Base-by-base conservation (phyloP, 352 stramenopile genomes). In the Globisporangium irregulare region DNA sequence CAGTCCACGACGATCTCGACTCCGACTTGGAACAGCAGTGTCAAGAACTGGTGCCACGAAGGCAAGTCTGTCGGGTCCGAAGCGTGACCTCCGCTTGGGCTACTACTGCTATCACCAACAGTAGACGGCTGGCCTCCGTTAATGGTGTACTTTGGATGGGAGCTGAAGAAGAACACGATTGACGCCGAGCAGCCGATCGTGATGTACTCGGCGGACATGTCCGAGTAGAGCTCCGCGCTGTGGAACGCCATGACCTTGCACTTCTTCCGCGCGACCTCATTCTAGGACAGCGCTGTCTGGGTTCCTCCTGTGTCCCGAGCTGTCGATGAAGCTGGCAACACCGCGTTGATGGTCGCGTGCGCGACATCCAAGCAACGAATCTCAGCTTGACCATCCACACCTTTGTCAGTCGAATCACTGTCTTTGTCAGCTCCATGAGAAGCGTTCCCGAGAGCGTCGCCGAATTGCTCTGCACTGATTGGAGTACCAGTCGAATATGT, bases 161-260 rank as follows among this genome's bases (percentile, higher is more conserved):
- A 56, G 4, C 63, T 67, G 46, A 71, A 82, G 62, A 80, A 85
- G 57, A 73, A 78, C 5, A 82, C 53, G 10, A 83, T 78, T 18
- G 67, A 81, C 61, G 76, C 65, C 6, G 78, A 84, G 63, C 76
- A 86, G 0, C 69, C 76, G 25, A 84, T 81, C 0, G 78, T 67
- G 32, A 86, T 77, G 41, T 86, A 82, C 63, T 84, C 76, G 27
- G 78, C 72, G 29, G 75, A 77, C 74, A 86, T 86, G 50, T 82
- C 71, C 12, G 78, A 69, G n/a, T 74, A 79, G 15, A 73, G 10
- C 38, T 86, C 79, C 0, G 76, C 73, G 22, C 22, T 57, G 51
- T 57, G 24, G 22, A 34, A 15, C 22, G 51, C 51, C 51, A 6
- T 22, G 51, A 58, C 12, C 12, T 29, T 27, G 51, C 24, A 24